phyloP scores from a whole-genome alignment of 495 filamentous ascomycete genomes.

The Penicillium verhagenii region DNA sequence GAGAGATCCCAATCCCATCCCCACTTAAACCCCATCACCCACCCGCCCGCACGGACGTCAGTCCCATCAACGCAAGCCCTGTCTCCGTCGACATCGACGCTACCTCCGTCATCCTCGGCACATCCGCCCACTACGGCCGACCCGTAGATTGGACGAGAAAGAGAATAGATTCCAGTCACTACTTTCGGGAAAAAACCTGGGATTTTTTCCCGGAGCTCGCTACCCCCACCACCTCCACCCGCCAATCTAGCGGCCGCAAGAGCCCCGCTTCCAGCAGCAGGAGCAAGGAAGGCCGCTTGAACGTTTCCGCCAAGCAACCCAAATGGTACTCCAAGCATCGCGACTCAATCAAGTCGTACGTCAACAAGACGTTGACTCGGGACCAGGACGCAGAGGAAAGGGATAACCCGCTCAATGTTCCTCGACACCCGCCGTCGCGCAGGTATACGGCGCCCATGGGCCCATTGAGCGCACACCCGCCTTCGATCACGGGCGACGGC shows the following conservation, averaged over 20 bases:
- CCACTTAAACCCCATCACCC: slow-evolving; percentile 4
- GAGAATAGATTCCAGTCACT: slow-evolving; percentile 35
- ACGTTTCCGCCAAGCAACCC: slow-evolving; percentile 20
- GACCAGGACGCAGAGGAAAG: slow-evolving; percentile 11
- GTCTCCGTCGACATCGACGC: slow-evolving; percentile 7
- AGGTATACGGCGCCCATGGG: neutral
- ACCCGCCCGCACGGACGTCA: neutral
- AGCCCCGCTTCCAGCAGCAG: slow-evolving; percentile 11
- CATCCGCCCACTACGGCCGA: slow-evolving; percentile 25
- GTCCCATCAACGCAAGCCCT: neutral
- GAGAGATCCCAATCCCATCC: neutral
- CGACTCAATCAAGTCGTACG: slow-evolving; percentile 40
- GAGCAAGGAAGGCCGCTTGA: slow-evolving; percentile 28
- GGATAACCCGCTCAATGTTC: neutral
- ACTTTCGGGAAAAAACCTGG: slow-evolving; percentile 51
- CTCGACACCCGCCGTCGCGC: neutral
- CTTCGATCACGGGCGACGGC: neutral
- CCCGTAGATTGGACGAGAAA: slow-evolving; percentile 24
- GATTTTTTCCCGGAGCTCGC: slow-evolving; percentile 49
- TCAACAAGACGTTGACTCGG: slow-evolving; percentile 32
- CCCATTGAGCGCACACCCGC: neutral
- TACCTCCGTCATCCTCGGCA: slow-evolving; percentile 1
- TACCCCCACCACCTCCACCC: slow-evolving; percentile 20
- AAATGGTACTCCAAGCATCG: slow-evolving; percentile 33
- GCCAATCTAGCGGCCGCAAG: slow-evolving; percentile 16